These are phyloP conservation scores for Gossypium anomalum DNA, from an alignment of 345 rosid species.

Conservation along the genomic window DNA sequence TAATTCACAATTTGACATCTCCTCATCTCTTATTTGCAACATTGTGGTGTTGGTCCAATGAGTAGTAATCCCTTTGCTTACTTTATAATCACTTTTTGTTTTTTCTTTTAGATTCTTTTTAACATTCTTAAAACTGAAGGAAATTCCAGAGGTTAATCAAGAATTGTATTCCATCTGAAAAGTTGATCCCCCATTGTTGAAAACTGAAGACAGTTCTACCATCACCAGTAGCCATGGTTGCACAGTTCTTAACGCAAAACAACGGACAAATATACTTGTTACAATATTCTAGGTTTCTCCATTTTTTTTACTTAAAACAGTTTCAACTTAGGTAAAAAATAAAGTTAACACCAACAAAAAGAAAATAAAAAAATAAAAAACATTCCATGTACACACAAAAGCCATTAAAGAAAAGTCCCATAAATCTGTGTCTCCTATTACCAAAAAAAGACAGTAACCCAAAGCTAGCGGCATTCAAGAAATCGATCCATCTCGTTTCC, in stretches of 20 bases:
- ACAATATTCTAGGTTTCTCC: neutral
- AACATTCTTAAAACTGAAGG: too few species aligned
- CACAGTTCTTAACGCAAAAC: neutral
- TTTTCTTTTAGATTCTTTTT: too few species aligned
- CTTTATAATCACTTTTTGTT: neutral
- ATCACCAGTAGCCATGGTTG: neutral
- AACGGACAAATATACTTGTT: neutral
- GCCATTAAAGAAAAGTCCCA: neutral
- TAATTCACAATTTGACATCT: neutral
- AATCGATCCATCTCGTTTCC: neutral
- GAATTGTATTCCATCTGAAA: neutral
- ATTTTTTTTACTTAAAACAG: neutral
- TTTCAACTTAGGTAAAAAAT: neutral
- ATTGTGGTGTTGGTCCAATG: slow-evolving; percentile 4
- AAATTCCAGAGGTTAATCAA: neutral
- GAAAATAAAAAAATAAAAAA: neutral
- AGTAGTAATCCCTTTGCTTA: neutral
- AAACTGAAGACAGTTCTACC: neutral
- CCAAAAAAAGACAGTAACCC: neutral
- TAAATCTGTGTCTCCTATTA: neutral
- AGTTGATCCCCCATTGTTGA: neutral
- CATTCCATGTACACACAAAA: neutral
- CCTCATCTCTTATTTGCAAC: neutral
- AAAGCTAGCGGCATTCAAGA: slow-evolving; percentile 11
- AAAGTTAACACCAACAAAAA: too few species aligned